These are phyloP conservation scores for Effrenium voratum DNA, from an alignment of 73 alveolate genomes.

Conservation along the genomic window DNA sequence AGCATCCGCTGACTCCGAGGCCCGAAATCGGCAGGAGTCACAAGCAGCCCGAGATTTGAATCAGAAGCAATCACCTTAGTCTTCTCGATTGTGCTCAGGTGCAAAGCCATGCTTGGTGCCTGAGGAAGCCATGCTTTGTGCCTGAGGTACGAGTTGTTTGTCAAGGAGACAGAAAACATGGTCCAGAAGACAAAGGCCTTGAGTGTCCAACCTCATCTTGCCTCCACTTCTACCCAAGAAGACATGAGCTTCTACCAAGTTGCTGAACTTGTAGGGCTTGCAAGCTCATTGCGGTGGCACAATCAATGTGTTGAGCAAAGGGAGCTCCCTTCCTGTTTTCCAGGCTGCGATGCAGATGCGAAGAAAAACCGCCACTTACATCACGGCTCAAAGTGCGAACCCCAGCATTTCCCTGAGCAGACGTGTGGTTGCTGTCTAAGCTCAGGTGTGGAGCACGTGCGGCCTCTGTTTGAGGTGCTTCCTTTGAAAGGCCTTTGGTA, in stretches of 20 bases:
- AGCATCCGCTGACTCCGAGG: background rate
- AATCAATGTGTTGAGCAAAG: background rate
- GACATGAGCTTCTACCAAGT: no score
- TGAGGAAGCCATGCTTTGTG: background rate
- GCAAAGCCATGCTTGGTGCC: no score
- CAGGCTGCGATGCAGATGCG: slow-evolving; percentile 89
- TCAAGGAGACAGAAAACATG: slow-evolving; percentile 95
- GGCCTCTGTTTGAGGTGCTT: slow-evolving; percentile 76
- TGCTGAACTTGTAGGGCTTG: no score
- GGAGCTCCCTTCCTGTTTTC: background rate
- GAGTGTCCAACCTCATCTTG: background rate
- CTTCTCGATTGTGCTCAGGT: no score
- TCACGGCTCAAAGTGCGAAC: slow-evolving; percentile 44
- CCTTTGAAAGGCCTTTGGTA: background rate
- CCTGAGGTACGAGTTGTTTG: slow-evolving; percentile 85
- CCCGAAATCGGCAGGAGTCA: slow-evolving; percentile 75
- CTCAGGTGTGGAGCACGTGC: slow-evolving; percentile 86
- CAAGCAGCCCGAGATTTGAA: slow-evolving; percentile 81
- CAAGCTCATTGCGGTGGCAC: no score
- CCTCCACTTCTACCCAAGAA: no score
- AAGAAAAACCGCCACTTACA: slow-evolving; percentile 50
- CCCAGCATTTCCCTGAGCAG: background rate
- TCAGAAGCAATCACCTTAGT: slow-evolving; percentile 31
- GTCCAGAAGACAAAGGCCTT: slow-evolving; percentile 89
- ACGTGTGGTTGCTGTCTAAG: background rate